These are phyloP conservation scores for Paramecium primaurelia DNA, from an alignment of 73 alveolate genomes.

Conservation along the genomic window DNA sequence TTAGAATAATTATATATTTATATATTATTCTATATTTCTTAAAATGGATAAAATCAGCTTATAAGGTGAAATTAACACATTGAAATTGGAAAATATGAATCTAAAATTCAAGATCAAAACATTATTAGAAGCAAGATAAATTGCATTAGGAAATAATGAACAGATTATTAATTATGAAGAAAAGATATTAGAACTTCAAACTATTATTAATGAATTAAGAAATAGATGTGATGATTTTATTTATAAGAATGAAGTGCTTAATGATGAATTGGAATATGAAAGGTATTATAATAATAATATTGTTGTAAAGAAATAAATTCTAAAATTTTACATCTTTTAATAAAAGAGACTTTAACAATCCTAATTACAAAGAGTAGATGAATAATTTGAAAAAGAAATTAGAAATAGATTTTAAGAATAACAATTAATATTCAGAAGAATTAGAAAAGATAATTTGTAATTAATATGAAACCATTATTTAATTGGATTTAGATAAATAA, in stretches of 20 bases:
- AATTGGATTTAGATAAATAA: not conserved
- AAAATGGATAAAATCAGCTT: not conserved
- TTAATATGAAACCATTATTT: not conserved
- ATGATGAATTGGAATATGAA: not conserved
- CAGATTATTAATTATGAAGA: not conserved
- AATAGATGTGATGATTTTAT: not conserved
- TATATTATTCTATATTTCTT: not conserved
- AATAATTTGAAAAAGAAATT: not conserved
- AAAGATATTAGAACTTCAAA: not conserved
- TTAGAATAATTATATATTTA: not conserved
- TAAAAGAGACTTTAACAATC: not conserved
- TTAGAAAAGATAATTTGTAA: not conserved
- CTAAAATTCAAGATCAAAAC: not conserved
- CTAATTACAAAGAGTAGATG: not conserved
- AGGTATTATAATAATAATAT: not conserved
- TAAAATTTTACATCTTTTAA: not conserved
- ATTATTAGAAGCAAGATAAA: not conserved
- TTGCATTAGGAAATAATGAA: not conserved
- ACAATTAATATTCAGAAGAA: not conserved
- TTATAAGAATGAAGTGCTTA: not conserved
- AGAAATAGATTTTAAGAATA: not conserved
- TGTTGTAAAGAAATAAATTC: not conserved
- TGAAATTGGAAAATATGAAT: not conserved
- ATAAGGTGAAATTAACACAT: not conserved
- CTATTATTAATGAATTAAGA: not conserved